Conservation (phyloP, 2,329 filamentous ascomycete species). For the Aureobasidium sp. region DNA sequence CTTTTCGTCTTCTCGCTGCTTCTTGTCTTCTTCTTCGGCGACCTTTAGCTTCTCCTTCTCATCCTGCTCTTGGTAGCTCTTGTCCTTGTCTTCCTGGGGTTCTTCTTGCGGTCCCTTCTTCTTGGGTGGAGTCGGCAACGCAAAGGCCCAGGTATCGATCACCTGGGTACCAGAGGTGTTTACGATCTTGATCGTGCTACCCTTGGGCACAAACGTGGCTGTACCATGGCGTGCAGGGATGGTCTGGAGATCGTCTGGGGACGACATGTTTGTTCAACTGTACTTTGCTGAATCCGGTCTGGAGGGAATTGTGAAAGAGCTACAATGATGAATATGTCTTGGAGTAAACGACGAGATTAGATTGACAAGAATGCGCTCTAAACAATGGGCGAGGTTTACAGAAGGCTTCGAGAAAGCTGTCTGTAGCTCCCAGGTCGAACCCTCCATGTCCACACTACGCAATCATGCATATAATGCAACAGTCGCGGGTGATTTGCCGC, state of each 20-base stretch:
- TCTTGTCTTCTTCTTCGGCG: conserved; percentile 17
- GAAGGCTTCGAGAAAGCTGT: conserved; percentile 4
- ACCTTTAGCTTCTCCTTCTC: conserved; percentile 27
- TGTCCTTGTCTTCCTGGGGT: conserved; percentile 17
- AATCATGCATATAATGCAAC: conserved; percentile 6
- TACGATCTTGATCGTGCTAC: conserved; percentile 41
- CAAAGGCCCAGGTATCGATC: conserved; percentile 42
- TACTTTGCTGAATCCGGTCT: neutral
- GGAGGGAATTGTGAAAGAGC: neutral
- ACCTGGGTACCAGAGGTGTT: conserved; percentile 44
- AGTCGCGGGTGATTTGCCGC: conserved; percentile 1
- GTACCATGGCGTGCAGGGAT: conserved; percentile 42
- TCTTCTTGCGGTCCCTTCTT: conserved; percentile 23
- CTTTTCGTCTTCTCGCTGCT: conserved; percentile 16
- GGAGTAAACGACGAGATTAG: neutral
- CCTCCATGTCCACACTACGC: neutral
- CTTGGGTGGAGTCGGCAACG: conserved; percentile 36
- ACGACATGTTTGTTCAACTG: neutral
- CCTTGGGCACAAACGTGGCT: conserved; percentile 42
- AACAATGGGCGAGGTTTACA: neutral
- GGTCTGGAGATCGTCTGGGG: conserved; percentile 25
- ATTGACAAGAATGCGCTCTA: neutral
- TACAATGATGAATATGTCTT: neutral
- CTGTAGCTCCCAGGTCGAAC: neutral
- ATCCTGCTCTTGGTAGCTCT: conserved; percentile 17